Evolutionary conservation across 2,329 filamentous ascomycete genomes (phyloP), one percentile per base, ranked within the genome.

Genomic region (Cladosporium sphaerospermum): DNA sequence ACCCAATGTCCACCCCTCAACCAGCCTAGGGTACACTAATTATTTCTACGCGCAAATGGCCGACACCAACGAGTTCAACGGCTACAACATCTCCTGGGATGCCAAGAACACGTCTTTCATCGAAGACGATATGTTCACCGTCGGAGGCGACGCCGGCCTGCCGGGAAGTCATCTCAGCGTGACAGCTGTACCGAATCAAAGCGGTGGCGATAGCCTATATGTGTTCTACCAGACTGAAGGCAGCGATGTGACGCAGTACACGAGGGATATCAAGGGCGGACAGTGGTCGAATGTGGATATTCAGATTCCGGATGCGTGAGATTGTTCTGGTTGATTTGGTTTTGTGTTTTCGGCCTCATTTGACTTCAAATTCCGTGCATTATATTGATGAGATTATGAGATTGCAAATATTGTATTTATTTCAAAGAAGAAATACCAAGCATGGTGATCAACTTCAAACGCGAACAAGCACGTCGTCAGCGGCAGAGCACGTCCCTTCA

Each of bases 21-120:
- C 69, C 1, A 70, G 67, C 1, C 61, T 74, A 0, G 71, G 72
- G 36, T 75, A 69, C 57, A 74, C 71, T 0, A 71, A 69, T 39
- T 71, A 65, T 55, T 69, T 74, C 52, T 75, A 74, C 56, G 67
- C 69, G 13, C 72, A 75, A 55, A 64, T 66, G 56, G 53, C 49
- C 10, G 61, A 57, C 1, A 67, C 68, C 33, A 59, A 62, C 11
- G 61, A 62, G 14, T 66, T 75, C 54, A 65, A 62, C 9, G 73
- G 71, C 5, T 70, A 69, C 56, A 70, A 74, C 50, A 61, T 73
- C 40, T 62, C 62, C 5, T 74, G 62, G 56, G 55, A 60, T 3
- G 67, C 69, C 0, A 71, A 75, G 54, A 72, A 72, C 37, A 72
- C 70, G 2, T 63, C 64, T 1, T 64, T 69, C 13, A 45, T 63